phyloP scores from a whole-genome alignment of 139 green algal species.

The Picochlorum sp. region DNA sequence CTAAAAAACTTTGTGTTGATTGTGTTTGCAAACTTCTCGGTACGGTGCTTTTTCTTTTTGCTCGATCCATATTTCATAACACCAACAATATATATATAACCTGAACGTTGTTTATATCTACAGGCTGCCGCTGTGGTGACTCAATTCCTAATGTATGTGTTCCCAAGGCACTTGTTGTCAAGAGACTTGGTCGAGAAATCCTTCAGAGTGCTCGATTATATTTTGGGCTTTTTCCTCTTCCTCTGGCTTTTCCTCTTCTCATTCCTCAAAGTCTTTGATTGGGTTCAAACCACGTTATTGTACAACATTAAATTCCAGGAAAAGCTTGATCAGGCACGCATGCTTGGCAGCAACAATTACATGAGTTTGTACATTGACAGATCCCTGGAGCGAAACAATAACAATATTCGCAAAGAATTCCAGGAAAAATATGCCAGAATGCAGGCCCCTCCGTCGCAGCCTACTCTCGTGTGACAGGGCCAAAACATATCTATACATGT shows the following conservation, averaged over 20 bases:
- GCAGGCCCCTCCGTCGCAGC: too few species aligned
- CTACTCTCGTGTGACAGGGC: too few species aligned
- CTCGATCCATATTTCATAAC: too few species aligned
- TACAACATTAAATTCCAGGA: constrained; percentile 48
- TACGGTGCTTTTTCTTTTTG: not conserved
- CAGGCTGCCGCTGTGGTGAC: not conserved
- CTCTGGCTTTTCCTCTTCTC: constrained; percentile 44
- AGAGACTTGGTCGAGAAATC: constrained; percentile 28
- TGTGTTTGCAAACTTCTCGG: constrained; percentile 34
- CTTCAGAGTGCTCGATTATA: constrained; percentile 36
- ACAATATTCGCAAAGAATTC: constrained; percentile 16
- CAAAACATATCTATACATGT: too few species aligned
- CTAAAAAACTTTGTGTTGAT: constrained; percentile 37
- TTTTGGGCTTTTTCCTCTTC: constrained; percentile 41
- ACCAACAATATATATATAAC: too few species aligned
- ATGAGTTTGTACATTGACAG: constrained; percentile 28
- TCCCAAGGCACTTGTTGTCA: constrained; percentile 10
- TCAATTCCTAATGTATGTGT: constrained; percentile 26
- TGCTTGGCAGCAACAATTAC: constrained; percentile 16
- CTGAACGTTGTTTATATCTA: not conserved
- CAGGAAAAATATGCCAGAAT: not conserved
- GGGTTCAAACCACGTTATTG: constrained; percentile 42
- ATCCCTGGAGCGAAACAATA: constrained; percentile 19
- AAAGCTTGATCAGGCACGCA: constrained; percentile 17
- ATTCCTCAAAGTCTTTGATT: constrained; percentile 39